A percentile compares a stretch with the other conserved stretches of the same genome.
phyloP scores from a whole-genome alignment of 805 yeast genomes.

The Sugiyamaella valdiviana region DNA sequence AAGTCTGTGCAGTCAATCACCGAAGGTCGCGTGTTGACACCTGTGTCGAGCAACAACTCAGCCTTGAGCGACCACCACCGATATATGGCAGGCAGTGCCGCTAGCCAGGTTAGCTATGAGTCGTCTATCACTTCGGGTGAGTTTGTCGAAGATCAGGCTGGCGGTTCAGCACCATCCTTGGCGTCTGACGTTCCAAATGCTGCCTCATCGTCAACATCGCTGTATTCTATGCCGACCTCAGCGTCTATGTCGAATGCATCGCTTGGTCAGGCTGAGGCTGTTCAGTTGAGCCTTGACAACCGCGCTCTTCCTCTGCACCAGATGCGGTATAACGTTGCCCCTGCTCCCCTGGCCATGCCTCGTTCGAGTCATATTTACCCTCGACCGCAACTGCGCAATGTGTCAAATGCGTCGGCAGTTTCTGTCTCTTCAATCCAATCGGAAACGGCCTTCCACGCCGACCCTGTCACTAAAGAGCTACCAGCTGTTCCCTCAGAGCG shows the following conservation, averaged over 20 bases:
- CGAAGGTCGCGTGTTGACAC: background rate
- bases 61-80: background rate
- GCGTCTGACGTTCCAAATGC: background rate
- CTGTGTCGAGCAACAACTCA: slow-evolving; percentile 1
- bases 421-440: slow-evolving; percentile 16
- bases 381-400: slow-evolving; percentile 3
- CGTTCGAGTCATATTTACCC: slow-evolving; percentile 1
- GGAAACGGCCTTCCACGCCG: slow-evolving; percentile 10
- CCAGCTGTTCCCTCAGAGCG: too few relatives aligned
- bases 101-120: background rate
- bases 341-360: background rate
- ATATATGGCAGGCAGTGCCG: background rate
- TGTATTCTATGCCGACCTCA: background rate
- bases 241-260: background rate
- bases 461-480: background rate
- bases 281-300: background rate
- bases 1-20: background rate
- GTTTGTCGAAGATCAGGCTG: slow-evolving; percentile 3
- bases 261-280: background rate
- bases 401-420: slow-evolving; percentile 1
- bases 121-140: slow-evolving; percentile 9
- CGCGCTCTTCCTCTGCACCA: background rate
- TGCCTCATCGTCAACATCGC: background rate
- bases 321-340: background rate
- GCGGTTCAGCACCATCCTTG: background rate